A percentile compares a stretch with the other conserved stretches of the same genome.
Conservation (phyloP, 768 basidiomycete genomes). For the Pleurotus djamor region DNA sequence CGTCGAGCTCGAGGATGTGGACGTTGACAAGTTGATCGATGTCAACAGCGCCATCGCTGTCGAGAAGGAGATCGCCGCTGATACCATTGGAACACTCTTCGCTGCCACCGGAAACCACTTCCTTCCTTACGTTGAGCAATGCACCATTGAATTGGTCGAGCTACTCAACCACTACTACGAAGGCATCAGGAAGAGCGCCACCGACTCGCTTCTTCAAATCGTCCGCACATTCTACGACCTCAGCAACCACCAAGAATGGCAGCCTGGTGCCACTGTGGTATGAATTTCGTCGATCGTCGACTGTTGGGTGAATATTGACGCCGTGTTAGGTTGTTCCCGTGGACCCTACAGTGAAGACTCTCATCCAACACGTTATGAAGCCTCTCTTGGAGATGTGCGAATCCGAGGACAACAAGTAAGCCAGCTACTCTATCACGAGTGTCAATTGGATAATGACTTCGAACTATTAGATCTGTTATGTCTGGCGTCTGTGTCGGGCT, state of each 20-base stretch:
- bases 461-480: slow-evolving; percentile 69
- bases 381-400: slow-evolving; percentile 87
- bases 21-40: slow-evolving; percentile 84
- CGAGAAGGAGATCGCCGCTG: slow-evolving; percentile 98
- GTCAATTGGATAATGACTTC: slow-evolving; percentile 17
- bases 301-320: slow-evolving; percentile 6
- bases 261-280: slow-evolving; percentile 65
- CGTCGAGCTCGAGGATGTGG: slow-evolving; percentile 73
- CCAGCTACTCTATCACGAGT: slow-evolving; percentile 42
- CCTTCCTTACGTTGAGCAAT: slow-evolving; percentile 87
- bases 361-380: slow-evolving; percentile 72
- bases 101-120: slow-evolving; percentile 78
- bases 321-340: slow-evolving; percentile 34
- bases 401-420: slow-evolving; percentile 94
- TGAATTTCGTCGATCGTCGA: slow-evolving; percentile 21
- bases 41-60: slow-evolving; percentile 96
- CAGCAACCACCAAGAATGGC: slow-evolving; percentile 81
- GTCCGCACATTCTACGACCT: slow-evolving; percentile 91
- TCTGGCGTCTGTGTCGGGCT: slow-evolving; percentile 85
- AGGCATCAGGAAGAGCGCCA: slow-evolving; percentile 93
- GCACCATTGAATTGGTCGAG: slow-evolving; percentile 72
- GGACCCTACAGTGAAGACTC: slow-evolving; percentile 71
- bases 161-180: slow-evolving; percentile 94
- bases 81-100: slow-evolving; percentile 92
- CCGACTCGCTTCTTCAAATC: slow-evolving; percentile 84